Percentiles rank a stretch among this genome's conserved stretches.
Evolutionary conservation across 345 rosid species (phyloP).

Genomic region (Dovyalis caffra): DNA sequence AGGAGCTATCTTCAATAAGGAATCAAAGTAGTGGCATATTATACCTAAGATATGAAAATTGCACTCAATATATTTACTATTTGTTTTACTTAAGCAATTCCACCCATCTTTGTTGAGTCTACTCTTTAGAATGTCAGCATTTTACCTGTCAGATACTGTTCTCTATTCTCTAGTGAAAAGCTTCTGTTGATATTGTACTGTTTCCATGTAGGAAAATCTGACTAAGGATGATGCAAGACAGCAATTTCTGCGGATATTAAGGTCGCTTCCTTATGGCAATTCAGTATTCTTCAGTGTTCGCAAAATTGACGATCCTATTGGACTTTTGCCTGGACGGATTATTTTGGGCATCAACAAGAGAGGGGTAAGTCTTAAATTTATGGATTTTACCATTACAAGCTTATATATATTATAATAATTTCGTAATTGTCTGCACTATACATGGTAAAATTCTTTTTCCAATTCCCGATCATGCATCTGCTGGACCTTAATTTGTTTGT

Average conservation of each 20-base stretch:
- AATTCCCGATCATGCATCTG: not conserved
- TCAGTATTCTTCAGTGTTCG: conserved; percentile 92
- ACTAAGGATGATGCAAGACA: conserved; percentile 97
- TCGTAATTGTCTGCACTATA: not conserved
- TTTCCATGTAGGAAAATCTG: conserved; percentile 62
- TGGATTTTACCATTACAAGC: not conserved
- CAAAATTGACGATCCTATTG: conserved; percentile 98
- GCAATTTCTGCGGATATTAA: conserved; percentile 78
- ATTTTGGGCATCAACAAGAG: conserved; percentile 94
- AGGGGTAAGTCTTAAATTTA: conserved; percentile 61
- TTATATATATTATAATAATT: not conserved
- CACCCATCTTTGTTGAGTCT: not conserved
- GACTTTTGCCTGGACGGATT: conserved; percentile 89
- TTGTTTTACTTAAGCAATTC: not conserved
- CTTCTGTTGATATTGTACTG: not conserved
- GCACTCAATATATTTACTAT: not conserved
- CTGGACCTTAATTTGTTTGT: conserved; percentile 17
- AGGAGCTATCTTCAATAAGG: not conserved
- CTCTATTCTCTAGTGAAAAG: not conserved
- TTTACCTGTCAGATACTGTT: not conserved
- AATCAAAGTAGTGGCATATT: not conserved
- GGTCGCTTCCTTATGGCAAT: conserved; percentile 87
- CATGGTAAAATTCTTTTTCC: not conserved
- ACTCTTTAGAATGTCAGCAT: not conserved
- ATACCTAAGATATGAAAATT: not conserved